Evolutionary conservation across 2,329 filamentous ascomycete species (phyloP).

Genomic region (Moelleriella libera): DNA sequence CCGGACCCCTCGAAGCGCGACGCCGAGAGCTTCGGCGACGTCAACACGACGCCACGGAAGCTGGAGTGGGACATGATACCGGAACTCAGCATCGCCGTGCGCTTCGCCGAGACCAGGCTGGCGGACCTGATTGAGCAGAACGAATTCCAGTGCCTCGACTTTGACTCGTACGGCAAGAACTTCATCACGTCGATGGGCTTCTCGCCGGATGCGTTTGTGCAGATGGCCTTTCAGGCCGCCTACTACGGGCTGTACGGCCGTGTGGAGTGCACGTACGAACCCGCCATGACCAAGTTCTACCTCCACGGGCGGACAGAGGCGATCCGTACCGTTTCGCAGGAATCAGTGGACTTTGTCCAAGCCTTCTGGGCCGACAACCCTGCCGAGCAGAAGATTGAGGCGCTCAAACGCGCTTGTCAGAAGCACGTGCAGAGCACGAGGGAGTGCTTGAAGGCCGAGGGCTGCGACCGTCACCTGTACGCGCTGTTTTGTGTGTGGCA

Average conservation of each 20-base stretch:
- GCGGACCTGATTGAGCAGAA: conserved; percentile 94
- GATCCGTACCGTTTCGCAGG: conserved; percentile 70
- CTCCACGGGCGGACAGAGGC: conserved; percentile 92
- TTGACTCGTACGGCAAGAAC: conserved; percentile 82
- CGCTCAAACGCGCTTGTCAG: conserved; percentile 69
- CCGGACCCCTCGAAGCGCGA: conserved; percentile 89
- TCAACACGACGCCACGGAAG: conserved; percentile 87
- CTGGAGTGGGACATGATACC: conserved; percentile 96
- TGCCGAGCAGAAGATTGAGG: conserved; percentile 68
- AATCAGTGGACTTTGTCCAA: conserved; percentile 77
- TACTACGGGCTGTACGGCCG: conserved; percentile 95
- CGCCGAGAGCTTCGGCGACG: conserved; percentile 81
- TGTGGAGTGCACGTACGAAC: conserved; percentile 91
- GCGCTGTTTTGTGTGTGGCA: conserved; percentile 94
- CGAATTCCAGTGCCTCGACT: conserved; percentile 87
- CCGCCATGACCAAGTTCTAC: conserved; percentile 93
- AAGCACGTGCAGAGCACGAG: conserved; percentile 69
- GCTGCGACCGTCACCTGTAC: conserved; percentile 86
- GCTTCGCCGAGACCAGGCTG: conserved; percentile 88
- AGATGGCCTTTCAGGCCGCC: conserved; percentile 97
- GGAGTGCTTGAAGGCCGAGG: conserved; percentile 78
- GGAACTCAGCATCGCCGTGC: conserved; percentile 77
- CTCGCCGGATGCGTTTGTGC: conserved; percentile 91
- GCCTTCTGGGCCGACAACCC: conserved; percentile 92
- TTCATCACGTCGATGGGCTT: conserved; percentile 97